Conservation (phyloP, 202 grass and related monocot species). For the Panicum hallii region DNA sequence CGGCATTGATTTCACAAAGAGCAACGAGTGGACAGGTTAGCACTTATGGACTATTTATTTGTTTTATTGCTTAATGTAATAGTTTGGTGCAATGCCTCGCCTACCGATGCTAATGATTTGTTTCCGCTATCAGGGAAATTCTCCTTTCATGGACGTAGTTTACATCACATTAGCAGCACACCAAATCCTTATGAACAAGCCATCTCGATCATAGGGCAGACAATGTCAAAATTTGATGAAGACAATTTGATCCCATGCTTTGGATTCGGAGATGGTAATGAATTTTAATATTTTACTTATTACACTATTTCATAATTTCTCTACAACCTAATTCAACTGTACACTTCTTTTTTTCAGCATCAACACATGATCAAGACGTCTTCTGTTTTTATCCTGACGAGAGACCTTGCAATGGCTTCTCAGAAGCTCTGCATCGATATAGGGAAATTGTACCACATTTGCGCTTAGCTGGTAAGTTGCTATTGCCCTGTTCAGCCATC, state of each 20-base stretch:
- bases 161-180: slow-evolving; percentile 73
- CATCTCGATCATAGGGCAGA: slow-evolving; percentile 91
- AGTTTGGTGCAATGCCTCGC: background rate
- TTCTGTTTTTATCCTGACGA: slow-evolving; percentile 83
- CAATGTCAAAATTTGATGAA: slow-evolving; percentile 89
- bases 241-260: slow-evolving; percentile 98
- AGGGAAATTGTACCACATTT: slow-evolving; percentile 88
- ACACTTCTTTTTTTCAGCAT: slow-evolving; percentile 63
- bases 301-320: slow-evolving; percentile 3
- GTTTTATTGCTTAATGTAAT: background rate
- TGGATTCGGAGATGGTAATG: slow-evolving; percentile 97
- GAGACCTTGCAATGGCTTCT: slow-evolving; percentile 93
- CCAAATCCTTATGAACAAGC: slow-evolving; percentile 97
- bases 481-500: slow-evolving; percentile 24
- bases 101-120: slow-evolving; percentile 40
- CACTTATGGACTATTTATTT: background rate
- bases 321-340: slow-evolving; percentile 25
- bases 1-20: slow-evolving; percentile 98
- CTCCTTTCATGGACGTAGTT: slow-evolving; percentile 79
- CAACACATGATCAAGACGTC: slow-evolving; percentile 93
- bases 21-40: slow-evolving; percentile 96
- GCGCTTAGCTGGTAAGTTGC: slow-evolving; percentile 78
- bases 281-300: slow-evolving; percentile 13
- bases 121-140: slow-evolving; percentile 71
- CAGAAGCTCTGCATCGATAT: slow-evolving; percentile 74